Evolutionary conservation across 1,284 basidiomycete genomes (phyloP).

Genomic region (Coriolopsis trogii): DNA sequence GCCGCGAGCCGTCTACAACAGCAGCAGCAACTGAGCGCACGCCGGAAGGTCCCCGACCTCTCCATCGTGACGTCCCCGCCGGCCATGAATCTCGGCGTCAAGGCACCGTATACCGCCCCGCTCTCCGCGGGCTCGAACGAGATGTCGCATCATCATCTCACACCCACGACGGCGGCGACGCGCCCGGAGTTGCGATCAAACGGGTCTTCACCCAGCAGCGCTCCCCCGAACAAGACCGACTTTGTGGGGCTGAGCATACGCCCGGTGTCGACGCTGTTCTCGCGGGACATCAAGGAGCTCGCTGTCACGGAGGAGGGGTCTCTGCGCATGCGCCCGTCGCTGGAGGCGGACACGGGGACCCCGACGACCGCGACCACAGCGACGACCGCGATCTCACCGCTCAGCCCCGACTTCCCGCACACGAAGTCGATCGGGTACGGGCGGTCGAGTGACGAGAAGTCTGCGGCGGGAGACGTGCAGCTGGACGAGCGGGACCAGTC

Average conservation of each 20-base stretch:
- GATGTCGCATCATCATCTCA: conserved; percentile 22
- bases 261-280: conserved; percentile 77
- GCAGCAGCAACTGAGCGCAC: conserved; percentile 30
- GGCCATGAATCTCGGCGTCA: conserved; percentile 5
- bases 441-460: conserved; percentile 40
- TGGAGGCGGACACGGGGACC: conserved; percentile 49
- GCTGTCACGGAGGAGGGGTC: conserved; percentile 36
- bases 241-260: conserved; percentile 72
- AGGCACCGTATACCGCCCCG: conserved; percentile 21
- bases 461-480: conserved; percentile 26
- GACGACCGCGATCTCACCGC: conserved; percentile 47
- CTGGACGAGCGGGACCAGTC: conserved; percentile 46
- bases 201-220: conserved; percentile 50
- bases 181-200: conserved; percentile 11
- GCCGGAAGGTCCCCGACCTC: conserved; percentile 33
- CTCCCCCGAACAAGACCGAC: conserved; percentile 61
- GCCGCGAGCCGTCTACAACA: conserved; percentile 8
- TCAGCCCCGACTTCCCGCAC: conserved; percentile 47
- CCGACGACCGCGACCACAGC: conserved; percentile 41
- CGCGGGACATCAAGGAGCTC: conserved; percentile 67
- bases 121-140: conserved; percentile 25
- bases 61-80: conserved; percentile 32
- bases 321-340: conserved; percentile 35
- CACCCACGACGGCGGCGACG: conserved; percentile 25
- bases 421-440: conserved; percentile 26